These are phyloP conservation scores for Suillus spraguei DNA, from an alignment of 768 basidiomycete genomes.

Conservation along the genomic window DNA sequence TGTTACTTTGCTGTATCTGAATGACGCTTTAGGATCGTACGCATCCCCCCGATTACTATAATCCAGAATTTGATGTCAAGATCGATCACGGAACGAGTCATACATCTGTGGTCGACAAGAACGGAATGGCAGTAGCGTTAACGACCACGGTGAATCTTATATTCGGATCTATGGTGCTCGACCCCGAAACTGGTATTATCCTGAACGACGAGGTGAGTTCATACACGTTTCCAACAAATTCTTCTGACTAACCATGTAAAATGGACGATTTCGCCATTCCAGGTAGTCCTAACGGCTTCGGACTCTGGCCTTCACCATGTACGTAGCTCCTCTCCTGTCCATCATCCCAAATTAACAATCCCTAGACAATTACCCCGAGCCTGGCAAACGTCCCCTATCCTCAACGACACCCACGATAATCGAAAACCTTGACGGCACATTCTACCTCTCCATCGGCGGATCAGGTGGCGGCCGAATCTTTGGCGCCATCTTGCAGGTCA, in stretches of 20 bases:
- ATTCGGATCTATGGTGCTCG: constrained; percentile 88
- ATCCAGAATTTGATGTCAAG: constrained; percentile 76
- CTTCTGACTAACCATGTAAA: constrained; percentile 31
- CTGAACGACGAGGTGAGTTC: constrained; percentile 78
- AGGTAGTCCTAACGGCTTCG: constrained; percentile 82
- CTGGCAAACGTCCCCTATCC: constrained; percentile 88
- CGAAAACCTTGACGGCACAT: constrained; percentile 71
- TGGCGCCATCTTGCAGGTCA: constrained; percentile 72
- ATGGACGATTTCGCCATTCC: constrained; percentile 95
- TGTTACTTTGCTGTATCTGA: constrained; percentile 12
- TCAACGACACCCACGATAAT: constrained; percentile 83
- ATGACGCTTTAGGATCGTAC: constrained; percentile 64
- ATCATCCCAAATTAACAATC: constrained; percentile 9
- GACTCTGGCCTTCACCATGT: constrained; percentile 83
- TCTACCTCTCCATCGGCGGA: constrained; percentile 78
- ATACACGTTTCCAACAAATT: background rate
- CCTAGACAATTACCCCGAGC: constrained; percentile 84
- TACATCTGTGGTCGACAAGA: constrained; percentile 76
- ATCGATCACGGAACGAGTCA: constrained; percentile 95
- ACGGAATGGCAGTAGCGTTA: constrained; percentile 85
- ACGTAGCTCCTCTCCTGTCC: constrained; percentile 21
- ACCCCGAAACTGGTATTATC: constrained; percentile 85
- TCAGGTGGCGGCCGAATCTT: constrained; percentile 91
- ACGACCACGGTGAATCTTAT: constrained; percentile 90
- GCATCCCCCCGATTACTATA: constrained; percentile 81